A percentile compares a stretch with the other conserved stretches of the same genome.
Evolutionary conservation across 2,329 filamentous ascomycete genomes (phyloP).

Genomic region (Drechslerella dactyloides): DNA sequence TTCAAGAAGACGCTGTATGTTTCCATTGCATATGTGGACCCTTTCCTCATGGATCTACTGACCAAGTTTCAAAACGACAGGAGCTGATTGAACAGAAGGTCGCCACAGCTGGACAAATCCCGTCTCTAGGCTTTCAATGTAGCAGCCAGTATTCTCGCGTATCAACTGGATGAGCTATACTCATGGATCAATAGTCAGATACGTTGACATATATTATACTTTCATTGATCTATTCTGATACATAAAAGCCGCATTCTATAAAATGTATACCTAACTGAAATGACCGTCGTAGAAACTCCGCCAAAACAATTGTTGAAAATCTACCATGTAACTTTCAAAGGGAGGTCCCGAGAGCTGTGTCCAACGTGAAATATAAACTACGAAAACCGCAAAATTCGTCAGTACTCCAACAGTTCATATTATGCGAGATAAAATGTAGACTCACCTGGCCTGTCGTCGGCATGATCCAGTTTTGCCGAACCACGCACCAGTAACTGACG

Average conservation of each 20-base stretch:
- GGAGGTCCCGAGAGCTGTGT: slow-evolving; percentile 45
- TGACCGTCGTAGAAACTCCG: not conserved
- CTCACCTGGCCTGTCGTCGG: slow-evolving; percentile 57
- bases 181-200: too few relatives aligned
- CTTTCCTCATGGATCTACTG: not conserved
- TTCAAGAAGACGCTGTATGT: slow-evolving; percentile 41
- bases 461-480: slow-evolving; percentile 67
- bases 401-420: not conserved
- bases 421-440: not conserved
- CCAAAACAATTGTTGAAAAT: not conserved
- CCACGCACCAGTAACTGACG: slow-evolving; percentile 68
- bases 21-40: not conserved
- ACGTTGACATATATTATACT: too few relatives aligned
- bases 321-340: slow-evolving; percentile 20
- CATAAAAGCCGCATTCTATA: too few relatives aligned
- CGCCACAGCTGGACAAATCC: not conserved
- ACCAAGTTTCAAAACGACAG: slow-evolving; percentile 2
- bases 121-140: not conserved
- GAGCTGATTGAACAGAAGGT: slow-evolving; percentile 20
- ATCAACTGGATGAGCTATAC: too few relatives aligned
- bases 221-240: too few relatives aligned
- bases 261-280: not conserved
- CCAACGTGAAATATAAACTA: slow-evolving; percentile 44
- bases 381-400: not conserved
- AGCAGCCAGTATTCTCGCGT: not conserved